A percentile compares a stretch with the other conserved stretches of the same genome.
Evolutionary conservation across 345 rosid genomes (phyloP).

Genomic region (Aurinia saxatilis): DNA sequence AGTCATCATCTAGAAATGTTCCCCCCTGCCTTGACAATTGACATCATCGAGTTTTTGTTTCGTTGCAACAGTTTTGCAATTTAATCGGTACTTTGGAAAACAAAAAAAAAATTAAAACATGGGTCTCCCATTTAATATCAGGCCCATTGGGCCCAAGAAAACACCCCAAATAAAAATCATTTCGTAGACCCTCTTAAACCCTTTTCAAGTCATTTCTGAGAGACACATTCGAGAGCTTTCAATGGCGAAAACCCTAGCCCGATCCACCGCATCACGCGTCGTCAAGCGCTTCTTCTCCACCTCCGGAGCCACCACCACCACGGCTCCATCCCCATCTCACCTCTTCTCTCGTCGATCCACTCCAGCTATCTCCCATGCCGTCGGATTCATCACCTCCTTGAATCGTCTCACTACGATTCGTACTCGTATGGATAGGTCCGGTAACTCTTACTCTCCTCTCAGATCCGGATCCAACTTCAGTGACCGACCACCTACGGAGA

Average conservation of each 20-base stretch:
- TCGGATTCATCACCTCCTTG: neutral
- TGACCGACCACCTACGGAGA: constrained; percentile 22
- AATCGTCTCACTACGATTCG: constrained; percentile 12
- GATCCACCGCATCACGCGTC: constrained; percentile 17
- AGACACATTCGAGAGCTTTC: neutral
- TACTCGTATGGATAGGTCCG: constrained; percentile 18
- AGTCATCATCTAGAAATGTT: too few relatives aligned
- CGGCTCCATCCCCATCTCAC: constrained; percentile 7
- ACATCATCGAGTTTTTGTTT: too few relatives aligned
- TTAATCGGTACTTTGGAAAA: too few relatives aligned
- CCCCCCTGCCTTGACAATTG: too few relatives aligned
- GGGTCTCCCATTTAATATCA: too few relatives aligned
- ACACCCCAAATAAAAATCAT: neutral
- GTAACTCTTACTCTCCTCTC: constrained; percentile 21
- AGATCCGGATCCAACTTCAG: constrained; percentile 25
- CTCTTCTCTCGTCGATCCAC: constrained; percentile 4
- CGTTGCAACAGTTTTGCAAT: too few relatives aligned
- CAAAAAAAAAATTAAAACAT: too few relatives aligned
- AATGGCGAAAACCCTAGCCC: constrained; percentile 21
- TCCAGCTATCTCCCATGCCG: constrained; percentile 10
- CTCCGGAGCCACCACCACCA: neutral
- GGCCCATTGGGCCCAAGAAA: neutral
- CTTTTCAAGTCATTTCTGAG: neutral
- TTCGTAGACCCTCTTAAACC: neutral
- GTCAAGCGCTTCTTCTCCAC: constrained; percentile 14